A percentile compares a stretch with the other conserved stretches of the same genome.
Evolutionary conservation across 2,329 filamentous ascomycete genomes (phyloP).

Genomic region (Hypoxylon sp.): DNA sequence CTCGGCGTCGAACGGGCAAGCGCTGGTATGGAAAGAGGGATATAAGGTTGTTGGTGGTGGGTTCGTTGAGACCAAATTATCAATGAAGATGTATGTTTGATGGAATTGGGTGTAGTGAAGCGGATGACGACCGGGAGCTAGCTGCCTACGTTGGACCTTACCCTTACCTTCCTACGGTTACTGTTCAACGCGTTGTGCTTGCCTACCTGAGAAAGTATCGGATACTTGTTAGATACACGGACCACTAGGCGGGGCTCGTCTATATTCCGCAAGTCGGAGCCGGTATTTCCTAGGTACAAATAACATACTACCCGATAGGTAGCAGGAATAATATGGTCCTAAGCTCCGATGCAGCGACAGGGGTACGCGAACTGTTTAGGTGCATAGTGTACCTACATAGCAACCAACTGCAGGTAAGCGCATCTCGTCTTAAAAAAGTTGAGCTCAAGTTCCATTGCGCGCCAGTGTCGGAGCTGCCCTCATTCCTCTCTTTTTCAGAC

Average conservation of each 20-base stretch:
- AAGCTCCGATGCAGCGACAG: constrained; percentile 31
- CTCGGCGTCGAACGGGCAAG: not conserved
- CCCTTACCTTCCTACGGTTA: constrained; percentile 7
- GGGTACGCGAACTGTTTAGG: constrained; percentile 37
- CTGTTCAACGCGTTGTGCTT: constrained; percentile 2
- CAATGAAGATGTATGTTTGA: constrained; percentile 27
- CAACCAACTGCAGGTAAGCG: constrained; percentile 22
- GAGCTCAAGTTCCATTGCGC: constrained; percentile 33
- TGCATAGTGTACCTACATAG: constrained; percentile 19
- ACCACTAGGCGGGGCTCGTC: not conserved
- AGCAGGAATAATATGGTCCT: constrained; percentile 3
- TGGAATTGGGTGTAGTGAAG: constrained; percentile 24
- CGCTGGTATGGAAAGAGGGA: constrained; percentile 2
- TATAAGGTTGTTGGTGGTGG: constrained; percentile 8
- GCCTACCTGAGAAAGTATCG: not conserved
- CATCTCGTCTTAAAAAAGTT: constrained; percentile 34
- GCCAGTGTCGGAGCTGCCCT: constrained; percentile 13
- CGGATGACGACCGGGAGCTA: constrained; percentile 52
- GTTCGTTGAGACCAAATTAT: constrained; percentile 2
- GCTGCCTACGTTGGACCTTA: constrained; percentile 47
- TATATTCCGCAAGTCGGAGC: not conserved
- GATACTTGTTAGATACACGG: not conserved
- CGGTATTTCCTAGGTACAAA: not conserved
- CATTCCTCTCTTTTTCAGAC: constrained; percentile 4
- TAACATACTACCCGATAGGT: not conserved